Base-by-base conservation (phyloP, 352 stramenopile species). In the Pythium rishiriense region DNA sequence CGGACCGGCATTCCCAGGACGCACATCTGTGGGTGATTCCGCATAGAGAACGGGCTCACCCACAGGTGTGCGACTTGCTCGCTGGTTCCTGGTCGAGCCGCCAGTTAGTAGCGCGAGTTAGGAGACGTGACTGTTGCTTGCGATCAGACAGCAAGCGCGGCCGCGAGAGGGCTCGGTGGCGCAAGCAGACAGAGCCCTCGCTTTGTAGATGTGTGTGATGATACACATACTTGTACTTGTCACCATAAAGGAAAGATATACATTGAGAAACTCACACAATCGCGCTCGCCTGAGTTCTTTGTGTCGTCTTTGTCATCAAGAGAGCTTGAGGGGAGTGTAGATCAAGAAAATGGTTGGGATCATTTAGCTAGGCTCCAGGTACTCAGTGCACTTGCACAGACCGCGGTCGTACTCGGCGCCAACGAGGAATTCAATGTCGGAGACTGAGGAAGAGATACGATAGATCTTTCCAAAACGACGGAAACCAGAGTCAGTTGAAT, bases 401-500 rank as follows among this genome's bases (percentile, higher is more conserved):
- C 79, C 80, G 14, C 87, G 85, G 66, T 92, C 83, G 61, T 94
- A 93, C 65, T 96, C 83, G 29, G 83, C 85, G n/a, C 85, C 85
- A 21, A 96, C 87, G 19, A 93, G 81, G 61, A 96, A 96, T 65
- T 93, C 83, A 33, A 94, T 84, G 62, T 91, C 78, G 12, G 81
- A 71, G 7, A 87, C 85, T 1, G 79, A 76, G n/a, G 84, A 85
- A n/a, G 82, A 81, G 62, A 93, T 93, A 22, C 71, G 70, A 70
- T 94, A 94, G 65, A 94, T 77, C 85, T 93, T n/a, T 48, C 39
- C 48, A 35, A 15, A 14, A 51, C 26, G 21, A 60, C 19, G 12
- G 21, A 15, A 29, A 8, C 24, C 39, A 21, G 4, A 17, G 31
- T 24, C 17, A 33, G 8, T n/a, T 22, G 15, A 1, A n/a, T 21